Evolutionary conservation across 768 basidiomycete genomes (phyloP).

Genomic region (Sporobolomyces phaffii): DNA sequence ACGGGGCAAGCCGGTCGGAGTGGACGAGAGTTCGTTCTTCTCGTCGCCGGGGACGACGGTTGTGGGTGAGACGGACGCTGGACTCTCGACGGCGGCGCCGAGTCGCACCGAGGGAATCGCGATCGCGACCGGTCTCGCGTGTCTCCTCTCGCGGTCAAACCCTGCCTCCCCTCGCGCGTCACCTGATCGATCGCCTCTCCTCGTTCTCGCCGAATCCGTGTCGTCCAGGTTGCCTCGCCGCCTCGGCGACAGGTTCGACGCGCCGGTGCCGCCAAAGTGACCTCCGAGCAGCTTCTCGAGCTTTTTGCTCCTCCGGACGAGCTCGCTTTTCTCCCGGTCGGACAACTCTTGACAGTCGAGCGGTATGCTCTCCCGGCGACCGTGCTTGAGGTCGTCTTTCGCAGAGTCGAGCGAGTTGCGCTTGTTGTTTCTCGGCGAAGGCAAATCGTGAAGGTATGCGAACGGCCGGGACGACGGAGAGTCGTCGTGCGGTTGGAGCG

Average conservation of each 20-base stretch:
- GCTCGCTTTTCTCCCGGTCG: conserved; percentile 11
- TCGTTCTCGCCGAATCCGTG: neutral
- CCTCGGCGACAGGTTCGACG: neutral
- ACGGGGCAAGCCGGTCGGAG: neutral
- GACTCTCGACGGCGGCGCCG: neutral
- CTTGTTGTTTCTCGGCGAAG: neutral
- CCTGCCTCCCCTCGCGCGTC: neutral
- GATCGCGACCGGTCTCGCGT: conserved; percentile 7
- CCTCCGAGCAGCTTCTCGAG: conserved; percentile 31
- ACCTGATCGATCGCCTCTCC: neutral
- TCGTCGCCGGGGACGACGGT: neutral
- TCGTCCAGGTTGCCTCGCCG: neutral
- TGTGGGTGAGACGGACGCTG: neutral
- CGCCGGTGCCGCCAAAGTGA: neutral
- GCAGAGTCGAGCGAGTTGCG: conserved; percentile 16
- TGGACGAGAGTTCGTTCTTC: neutral
- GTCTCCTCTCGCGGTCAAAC: neutral
- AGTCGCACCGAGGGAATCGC: neutral
- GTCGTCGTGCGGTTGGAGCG: neutral
- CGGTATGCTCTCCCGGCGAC: neutral
- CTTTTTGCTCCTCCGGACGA: conserved; percentile 32
- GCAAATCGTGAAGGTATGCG: neutral
- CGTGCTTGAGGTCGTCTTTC: neutral
- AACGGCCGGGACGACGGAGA: neutral
- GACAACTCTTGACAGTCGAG: conserved; percentile 21